Evolutionary conservation across 2,329 filamentous ascomycete genomes (phyloP), one percentile per base, ranked within the genome.

Genomic region (Pseudogymnoascus sp.): DNA sequence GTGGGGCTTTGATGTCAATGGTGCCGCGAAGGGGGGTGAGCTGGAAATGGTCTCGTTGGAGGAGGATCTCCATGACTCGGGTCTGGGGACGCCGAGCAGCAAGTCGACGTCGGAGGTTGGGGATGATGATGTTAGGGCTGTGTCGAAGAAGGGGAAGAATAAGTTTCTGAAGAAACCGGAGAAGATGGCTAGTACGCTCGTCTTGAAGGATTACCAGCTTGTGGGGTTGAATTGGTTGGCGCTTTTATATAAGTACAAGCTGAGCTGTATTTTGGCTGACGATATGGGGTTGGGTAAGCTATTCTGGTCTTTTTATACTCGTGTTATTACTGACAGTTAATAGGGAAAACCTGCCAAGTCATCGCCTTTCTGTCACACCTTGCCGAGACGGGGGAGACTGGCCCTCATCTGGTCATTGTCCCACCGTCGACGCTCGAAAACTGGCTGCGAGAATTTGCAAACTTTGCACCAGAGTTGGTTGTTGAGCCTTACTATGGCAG

Each of bases 221-320:
- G 91, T 96, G 31, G 95, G 95, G 3, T 82, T 99, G 61, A 97
- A 97, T 72, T 99, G 95, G 95, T 83, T 99, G 71, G 86, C 87
- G 63, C 77, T 97, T 53, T 81, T 99, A 13, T 96, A 91, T 77
- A 82, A 87, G 61, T 86, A 90, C 64, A 82, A 86, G 29, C 83
- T 96, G 61, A 93, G 91, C 53, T 93, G 92, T 66, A 97, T 99
- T 63, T 80, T 99, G 16, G 95, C 95, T 1, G 95, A 99, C 73
- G 95, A 99, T 73, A 99, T 99, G 95, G 95, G 90, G 61, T 79
- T 93, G 42, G 95, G 95, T 53, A 31, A 31, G 47, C 13, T 53
- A 31, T 53, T 31, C 7, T 31, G 47, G 11, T 31, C 4, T n/a
- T 4, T 35, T 35, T 35, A 4, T 16, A 13, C n/a, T 16, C 4